phyloP scores from a whole-genome alignment of 441 rosid genomes.

The Capsella rubella region DNA sequence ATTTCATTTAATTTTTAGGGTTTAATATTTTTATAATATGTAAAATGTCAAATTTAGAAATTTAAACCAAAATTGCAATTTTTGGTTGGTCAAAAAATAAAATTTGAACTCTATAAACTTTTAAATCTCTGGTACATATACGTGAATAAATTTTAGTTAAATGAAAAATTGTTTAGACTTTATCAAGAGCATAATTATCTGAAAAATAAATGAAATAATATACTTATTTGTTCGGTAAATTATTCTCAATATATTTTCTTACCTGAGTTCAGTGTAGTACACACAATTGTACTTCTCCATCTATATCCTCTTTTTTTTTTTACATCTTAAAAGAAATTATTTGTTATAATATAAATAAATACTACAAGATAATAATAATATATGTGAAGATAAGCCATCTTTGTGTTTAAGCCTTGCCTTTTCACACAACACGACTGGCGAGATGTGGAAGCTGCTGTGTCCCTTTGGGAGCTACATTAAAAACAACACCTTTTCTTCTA shows the following conservation, averaged over 20 bases:
- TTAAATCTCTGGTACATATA: neutral
- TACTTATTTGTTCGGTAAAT: neutral
- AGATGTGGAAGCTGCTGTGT: conserved; percentile 28
- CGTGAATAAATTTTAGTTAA: neutral
- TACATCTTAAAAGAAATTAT: neutral
- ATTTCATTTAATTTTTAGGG: too few species aligned
- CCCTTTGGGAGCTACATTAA: conserved; percentile 32
- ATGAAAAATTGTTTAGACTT: neutral
- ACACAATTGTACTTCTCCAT: neutral
- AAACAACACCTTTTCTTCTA: conserved; percentile 19
- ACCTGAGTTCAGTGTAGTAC: neutral
- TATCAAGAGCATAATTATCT: neutral
- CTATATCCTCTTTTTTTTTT: neutral
- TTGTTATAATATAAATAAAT: neutral
- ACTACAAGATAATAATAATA: neutral
- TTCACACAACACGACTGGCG: conserved; percentile 33
- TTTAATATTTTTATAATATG: too few species aligned
- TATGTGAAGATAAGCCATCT: conserved; percentile 33
- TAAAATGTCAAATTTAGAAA: too few species aligned
- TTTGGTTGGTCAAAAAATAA: too few species aligned
- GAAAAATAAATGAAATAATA: neutral
- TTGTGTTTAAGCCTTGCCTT: conserved; percentile 26
- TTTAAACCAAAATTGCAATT: too few species aligned
- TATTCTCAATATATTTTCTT: neutral
- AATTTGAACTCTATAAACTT: neutral